phyloP scores from a whole-genome alignment of 306 rosid species.

The Lupinus albus region DNA sequence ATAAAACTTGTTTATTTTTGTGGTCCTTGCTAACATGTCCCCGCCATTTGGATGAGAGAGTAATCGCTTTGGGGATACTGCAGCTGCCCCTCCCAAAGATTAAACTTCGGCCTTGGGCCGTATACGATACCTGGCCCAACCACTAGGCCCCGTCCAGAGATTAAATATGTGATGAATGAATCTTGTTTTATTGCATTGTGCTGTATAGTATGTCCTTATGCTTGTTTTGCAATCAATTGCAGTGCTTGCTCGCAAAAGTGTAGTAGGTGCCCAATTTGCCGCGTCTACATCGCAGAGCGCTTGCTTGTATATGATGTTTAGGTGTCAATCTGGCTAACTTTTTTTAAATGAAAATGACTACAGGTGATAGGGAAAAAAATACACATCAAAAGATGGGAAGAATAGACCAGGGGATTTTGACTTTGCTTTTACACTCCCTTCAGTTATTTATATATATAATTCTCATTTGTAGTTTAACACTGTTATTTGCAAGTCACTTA shows the following conservation, averaged over 20 bases:
- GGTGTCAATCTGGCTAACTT: constrained; percentile 41
- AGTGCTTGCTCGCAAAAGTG: constrained; percentile 86
- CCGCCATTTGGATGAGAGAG: too few relatives aligned
- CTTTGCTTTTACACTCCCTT: constrained; percentile 24
- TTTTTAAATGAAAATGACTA: constrained; percentile 41
- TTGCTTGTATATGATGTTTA: constrained; percentile 90
- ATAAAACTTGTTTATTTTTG: neutral
- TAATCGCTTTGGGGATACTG: too few relatives aligned
- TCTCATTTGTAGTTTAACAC: neutral
- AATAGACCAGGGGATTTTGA: constrained; percentile 40
- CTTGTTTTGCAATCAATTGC: constrained; percentile 47
- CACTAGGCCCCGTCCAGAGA: too few relatives aligned
- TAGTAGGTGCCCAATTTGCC: constrained; percentile 90
- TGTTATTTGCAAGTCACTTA: neutral
- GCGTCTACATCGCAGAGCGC: constrained; percentile 64
- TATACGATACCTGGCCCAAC: too few relatives aligned
- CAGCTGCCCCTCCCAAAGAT: too few relatives aligned
- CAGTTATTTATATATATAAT: constrained; percentile 46
- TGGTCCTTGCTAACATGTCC: too few relatives aligned
- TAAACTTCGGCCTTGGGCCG: too few relatives aligned
- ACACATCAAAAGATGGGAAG: constrained; percentile 39
- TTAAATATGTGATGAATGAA: too few relatives aligned
- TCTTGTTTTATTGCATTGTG: neutral
- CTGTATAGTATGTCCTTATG: constrained; percentile 21
- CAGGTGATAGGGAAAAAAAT: constrained; percentile 33